Evolutionary conservation across 306 rosid species (phyloP).

Genomic region (Biancaea sappan): DNA sequence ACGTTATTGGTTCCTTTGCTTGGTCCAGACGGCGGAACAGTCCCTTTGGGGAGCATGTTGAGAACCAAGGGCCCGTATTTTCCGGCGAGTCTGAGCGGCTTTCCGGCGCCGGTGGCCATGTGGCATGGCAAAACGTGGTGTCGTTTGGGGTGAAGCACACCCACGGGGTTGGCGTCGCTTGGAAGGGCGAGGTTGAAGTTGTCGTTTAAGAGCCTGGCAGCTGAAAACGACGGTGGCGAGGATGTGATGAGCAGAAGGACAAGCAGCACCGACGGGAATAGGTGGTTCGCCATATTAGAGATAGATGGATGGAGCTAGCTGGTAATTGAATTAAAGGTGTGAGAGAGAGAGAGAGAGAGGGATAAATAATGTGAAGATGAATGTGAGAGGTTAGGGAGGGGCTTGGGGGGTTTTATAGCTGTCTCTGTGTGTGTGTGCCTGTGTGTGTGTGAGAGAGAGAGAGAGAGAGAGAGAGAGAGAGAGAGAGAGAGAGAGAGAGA

Average conservation of each 20-base stretch:
- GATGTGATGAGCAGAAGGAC: constrained; percentile 18
- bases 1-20: constrained; percentile 57
- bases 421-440: too few relatives aligned
- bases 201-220: constrained; percentile 42
- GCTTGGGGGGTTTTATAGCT: not conserved
- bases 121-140: constrained; percentile 7
- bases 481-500: not conserved
- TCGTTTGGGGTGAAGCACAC: not conserved
- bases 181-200: constrained; percentile 41
- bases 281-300: constrained; percentile 34
- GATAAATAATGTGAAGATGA: not conserved
- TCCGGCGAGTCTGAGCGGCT: constrained; percentile 10
- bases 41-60: constrained; percentile 73
- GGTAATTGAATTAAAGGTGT: too few relatives aligned
- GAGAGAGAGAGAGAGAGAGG: constrained; percentile 13
- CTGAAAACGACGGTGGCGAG: constrained; percentile 14
- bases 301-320: not conserved
- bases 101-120: not conserved
- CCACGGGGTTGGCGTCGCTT: not conserved
- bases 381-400: not conserved
- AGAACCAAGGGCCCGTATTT: constrained; percentile 48
- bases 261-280: constrained; percentile 1
- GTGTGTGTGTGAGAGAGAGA: not conserved
- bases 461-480: not conserved
- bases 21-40: constrained; percentile 62